phyloP scores from a whole-genome alignment of 2,329 filamentous ascomycete genomes.

The Graphiopsis chlorocephala region DNA sequence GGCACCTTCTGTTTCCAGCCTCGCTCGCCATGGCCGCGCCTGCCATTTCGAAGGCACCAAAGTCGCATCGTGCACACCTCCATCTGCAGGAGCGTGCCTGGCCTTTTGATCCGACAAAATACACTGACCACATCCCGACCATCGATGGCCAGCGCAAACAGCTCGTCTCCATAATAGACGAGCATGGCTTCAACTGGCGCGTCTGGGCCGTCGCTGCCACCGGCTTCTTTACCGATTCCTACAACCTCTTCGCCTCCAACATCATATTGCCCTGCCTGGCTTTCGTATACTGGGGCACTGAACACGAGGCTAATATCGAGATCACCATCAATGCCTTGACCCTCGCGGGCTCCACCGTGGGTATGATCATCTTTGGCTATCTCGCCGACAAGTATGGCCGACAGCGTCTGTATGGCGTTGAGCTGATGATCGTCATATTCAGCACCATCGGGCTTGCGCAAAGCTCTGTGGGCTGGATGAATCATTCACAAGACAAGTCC shows the following conservation, averaged over 20 bases:
- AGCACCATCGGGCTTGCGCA: slow-evolving; percentile 40
- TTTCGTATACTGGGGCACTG: slow-evolving; percentile 38
- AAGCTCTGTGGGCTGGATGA: slow-evolving; percentile 31
- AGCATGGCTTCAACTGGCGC: slow-evolving; percentile 23
- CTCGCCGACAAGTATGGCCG: slow-evolving; percentile 37
- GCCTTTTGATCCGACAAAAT: slow-evolving; percentile 12
- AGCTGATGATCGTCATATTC: slow-evolving; percentile 41
- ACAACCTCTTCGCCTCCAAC: slow-evolving; percentile 41
- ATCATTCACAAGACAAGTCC: slow-evolving; percentile 11
- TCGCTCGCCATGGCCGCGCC: background rate
- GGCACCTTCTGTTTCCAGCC: slow-evolving; percentile 1
- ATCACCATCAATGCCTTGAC: slow-evolving; percentile 40
- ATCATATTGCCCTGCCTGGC: slow-evolving; percentile 41
- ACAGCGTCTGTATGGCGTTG: slow-evolving; percentile 41
- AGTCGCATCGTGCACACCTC: slow-evolving; percentile 7
- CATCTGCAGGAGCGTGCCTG: slow-evolving; percentile 13
- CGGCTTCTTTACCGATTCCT: slow-evolving; percentile 41
- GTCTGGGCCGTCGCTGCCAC: slow-evolving; percentile 41
- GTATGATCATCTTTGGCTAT: slow-evolving; percentile 39
- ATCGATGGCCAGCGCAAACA: slow-evolving; percentile 15
- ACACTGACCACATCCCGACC: slow-evolving; percentile 14
- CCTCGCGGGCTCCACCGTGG: slow-evolving; percentile 39
- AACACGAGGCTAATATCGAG: slow-evolving; percentile 25
- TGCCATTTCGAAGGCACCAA: background rate
- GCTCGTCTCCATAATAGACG: slow-evolving; percentile 19